A percentile compares a stretch with the other conserved stretches of the same genome.
Evolutionary conservation across 2,329 filamentous ascomycete genomes (phyloP).

Genomic region (Scedosporium minutisporum): DNA sequence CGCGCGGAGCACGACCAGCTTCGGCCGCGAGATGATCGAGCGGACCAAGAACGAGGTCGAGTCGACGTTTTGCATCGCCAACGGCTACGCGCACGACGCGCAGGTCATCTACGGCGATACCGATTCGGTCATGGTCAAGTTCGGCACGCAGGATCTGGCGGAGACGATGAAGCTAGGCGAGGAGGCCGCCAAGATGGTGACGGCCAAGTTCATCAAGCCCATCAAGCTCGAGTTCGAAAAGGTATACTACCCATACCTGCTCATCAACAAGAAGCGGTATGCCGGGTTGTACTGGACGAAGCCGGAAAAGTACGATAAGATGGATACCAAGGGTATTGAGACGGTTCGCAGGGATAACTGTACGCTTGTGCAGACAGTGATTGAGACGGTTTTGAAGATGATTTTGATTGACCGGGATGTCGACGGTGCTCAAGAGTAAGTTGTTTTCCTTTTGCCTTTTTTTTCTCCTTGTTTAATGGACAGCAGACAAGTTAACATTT

Average conservation of each 20-base stretch:
- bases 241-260: constrained; percentile 92
- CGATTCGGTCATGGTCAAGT: constrained; percentile 99
- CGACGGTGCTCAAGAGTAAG: constrained; percentile 85
- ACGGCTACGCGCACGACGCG: constrained; percentile 89
- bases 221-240: constrained; percentile 99
- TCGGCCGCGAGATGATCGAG: constrained; percentile 98
- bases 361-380: constrained; percentile 87
- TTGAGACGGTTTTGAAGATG: constrained; percentile 92
- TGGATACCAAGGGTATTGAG: constrained; percentile 99
- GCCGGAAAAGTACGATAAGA: constrained; percentile 92
- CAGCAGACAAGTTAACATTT: constrained; percentile 1
- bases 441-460: constrained; percentile 12
- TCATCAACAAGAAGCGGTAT: constrained; percentile 99
- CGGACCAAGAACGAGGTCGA: constrained; percentile 96
- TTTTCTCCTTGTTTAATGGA: background rate
- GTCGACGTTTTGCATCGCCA: constrained; percentile 77
- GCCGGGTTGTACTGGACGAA: constrained; percentile 97
- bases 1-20: constrained; percentile 93
- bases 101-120: constrained; percentile 98
- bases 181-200: constrained; percentile 82
- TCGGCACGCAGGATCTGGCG: constrained; percentile 76
- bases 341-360: constrained; percentile 97
- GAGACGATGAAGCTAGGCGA: constrained; percentile 94
- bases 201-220: constrained; percentile 84
- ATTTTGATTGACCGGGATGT: constrained; percentile 90